Percentiles rank a stretch among this genome's conserved stretches.
Conservation (phyloP, 208 protist species). For the Acanthamoeba triangularis region DNA sequence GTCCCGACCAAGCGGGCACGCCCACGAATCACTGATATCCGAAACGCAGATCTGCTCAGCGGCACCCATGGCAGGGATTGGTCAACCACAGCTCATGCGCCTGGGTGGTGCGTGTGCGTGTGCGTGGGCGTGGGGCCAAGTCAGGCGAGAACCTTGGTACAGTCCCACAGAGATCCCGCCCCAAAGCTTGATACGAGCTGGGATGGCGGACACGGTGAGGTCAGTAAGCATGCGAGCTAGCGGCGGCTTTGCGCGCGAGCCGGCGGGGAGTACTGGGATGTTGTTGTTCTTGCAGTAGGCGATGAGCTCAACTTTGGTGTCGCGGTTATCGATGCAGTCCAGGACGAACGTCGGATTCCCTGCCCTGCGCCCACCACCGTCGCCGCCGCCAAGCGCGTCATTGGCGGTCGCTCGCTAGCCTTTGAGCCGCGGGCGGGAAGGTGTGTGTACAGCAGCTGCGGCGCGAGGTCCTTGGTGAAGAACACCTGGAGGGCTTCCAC, state of each 20-base stretch:
- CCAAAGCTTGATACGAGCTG: slow-evolving; percentile 76
- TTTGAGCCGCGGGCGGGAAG: neutral
- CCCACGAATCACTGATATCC: slow-evolving; percentile 75
- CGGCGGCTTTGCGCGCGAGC: neutral
- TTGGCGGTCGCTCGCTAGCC: too few relatives aligned
- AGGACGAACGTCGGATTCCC: slow-evolving; percentile 82
- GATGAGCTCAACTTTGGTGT: slow-evolving; percentile 79
- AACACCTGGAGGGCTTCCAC: slow-evolving; percentile 80
- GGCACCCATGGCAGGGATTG: neutral
- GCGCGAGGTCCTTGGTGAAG: slow-evolving; percentile 77
- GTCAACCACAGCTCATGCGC: neutral
- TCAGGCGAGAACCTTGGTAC: slow-evolving; percentile 67
- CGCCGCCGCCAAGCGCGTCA: too few relatives aligned
- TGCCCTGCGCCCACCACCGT: neutral
- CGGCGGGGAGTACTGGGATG: slow-evolving; percentile 38
- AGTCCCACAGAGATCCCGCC: slow-evolving; percentile 76
- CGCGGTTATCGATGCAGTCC: slow-evolving; percentile 86
- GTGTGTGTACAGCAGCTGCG: slow-evolving; percentile 71
- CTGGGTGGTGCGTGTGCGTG: neutral
- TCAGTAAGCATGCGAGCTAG: neutral
- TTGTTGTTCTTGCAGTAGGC: slow-evolving; percentile 73
- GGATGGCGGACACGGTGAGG: too few relatives aligned
- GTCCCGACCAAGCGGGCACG: slow-evolving; percentile 72
- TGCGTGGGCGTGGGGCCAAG: neutral
- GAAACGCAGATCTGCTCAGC: neutral